Evolutionary conservation across 2,329 filamentous ascomycete genomes (phyloP).

Genomic region (Pseudogymnoascus sp.): DNA sequence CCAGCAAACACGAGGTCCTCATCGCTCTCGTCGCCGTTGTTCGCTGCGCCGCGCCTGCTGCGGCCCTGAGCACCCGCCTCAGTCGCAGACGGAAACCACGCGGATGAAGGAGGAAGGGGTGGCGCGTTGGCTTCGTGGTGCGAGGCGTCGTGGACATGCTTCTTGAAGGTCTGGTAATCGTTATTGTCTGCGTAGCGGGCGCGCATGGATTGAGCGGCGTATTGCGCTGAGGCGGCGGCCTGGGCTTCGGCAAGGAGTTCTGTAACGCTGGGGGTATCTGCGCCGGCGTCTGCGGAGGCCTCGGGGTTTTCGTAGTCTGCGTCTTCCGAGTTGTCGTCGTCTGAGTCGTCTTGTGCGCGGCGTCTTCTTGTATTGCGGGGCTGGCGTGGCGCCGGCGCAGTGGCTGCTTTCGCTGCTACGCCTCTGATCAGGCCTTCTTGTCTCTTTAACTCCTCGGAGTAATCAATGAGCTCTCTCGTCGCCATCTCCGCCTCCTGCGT

Average conservation of each 20-base stretch:
- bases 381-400: slow-evolving; percentile 18
- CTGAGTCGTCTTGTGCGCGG: slow-evolving; percentile 23
- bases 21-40: slow-evolving; percentile 44
- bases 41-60: slow-evolving; percentile 15
- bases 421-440: slow-evolving; percentile 22
- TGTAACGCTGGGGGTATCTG: slow-evolving; percentile 27
- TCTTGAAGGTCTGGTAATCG: slow-evolving; percentile 52
- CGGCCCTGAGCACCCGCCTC: not conserved
- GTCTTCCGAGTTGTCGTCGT: slow-evolving; percentile 31
- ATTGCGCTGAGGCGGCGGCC: slow-evolving; percentile 28
- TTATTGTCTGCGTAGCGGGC: slow-evolving; percentile 50
- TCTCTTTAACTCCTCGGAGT: slow-evolving; percentile 35
- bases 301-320: slow-evolving; percentile 32
- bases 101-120: slow-evolving; percentile 45
- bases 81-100: slow-evolving; percentile 46
- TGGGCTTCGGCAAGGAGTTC: slow-evolving; percentile 31
- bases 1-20: slow-evolving; percentile 62
- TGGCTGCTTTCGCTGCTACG: slow-evolving; percentile 25
- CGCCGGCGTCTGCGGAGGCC: slow-evolving; percentile 34
- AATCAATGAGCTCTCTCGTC: slow-evolving; percentile 51
- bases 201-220: slow-evolving; percentile 32
- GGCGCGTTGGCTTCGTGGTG: slow-evolving; percentile 44
- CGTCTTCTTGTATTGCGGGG: slow-evolving; percentile 28
- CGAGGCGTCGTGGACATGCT: slow-evolving; percentile 51
- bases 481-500: slow-evolving; percentile 49